Evolutionary conservation across 805 yeast species (phyloP).

Genomic region (Candida berthetii): DNA sequence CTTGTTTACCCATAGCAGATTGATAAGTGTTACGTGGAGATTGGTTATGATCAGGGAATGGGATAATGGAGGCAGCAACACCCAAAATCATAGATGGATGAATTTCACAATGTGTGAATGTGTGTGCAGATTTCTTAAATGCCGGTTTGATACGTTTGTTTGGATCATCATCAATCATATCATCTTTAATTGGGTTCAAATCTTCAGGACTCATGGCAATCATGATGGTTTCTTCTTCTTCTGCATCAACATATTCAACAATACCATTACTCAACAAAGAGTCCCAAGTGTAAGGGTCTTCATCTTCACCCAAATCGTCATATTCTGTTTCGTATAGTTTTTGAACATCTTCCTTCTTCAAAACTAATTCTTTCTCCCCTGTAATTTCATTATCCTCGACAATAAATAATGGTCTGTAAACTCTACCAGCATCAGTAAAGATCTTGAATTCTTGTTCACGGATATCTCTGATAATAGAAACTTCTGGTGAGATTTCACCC

Average conservation of each 20-base stretch:
- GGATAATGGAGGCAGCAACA: constrained; percentile 97
- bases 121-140: constrained; percentile 55
- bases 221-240: constrained; percentile 97
- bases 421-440: constrained; percentile 98
- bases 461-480: constrained; percentile 93
- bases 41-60: constrained; percentile 99
- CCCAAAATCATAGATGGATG: constrained; percentile 99
- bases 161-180: constrained; percentile 34
- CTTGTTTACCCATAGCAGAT: constrained; percentile 99
- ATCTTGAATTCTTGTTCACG: constrained; percentile 95
- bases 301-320: constrained; percentile 44
- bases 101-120: constrained; percentile 98
- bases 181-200: constrained; percentile 56
- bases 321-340: constrained; percentile 61
- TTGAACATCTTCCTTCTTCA: constrained; percentile 79
- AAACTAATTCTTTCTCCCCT: constrained; percentile 60
- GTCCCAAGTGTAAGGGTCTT: constrained; percentile 70
- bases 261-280: constrained; percentile 78
- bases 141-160: constrained; percentile 83
- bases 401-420: constrained; percentile 91
- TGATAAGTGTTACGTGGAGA: constrained; percentile 99
- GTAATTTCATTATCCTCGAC: constrained; percentile 81
- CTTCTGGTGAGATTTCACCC: constrained; percentile 95
- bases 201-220: constrained; percentile 99
- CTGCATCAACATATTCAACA: constrained; percentile 96